Evolutionary conservation across 2,329 filamentous ascomycete genomes (phyloP).

Genomic region (Cylindrodendrum hubeiense): DNA sequence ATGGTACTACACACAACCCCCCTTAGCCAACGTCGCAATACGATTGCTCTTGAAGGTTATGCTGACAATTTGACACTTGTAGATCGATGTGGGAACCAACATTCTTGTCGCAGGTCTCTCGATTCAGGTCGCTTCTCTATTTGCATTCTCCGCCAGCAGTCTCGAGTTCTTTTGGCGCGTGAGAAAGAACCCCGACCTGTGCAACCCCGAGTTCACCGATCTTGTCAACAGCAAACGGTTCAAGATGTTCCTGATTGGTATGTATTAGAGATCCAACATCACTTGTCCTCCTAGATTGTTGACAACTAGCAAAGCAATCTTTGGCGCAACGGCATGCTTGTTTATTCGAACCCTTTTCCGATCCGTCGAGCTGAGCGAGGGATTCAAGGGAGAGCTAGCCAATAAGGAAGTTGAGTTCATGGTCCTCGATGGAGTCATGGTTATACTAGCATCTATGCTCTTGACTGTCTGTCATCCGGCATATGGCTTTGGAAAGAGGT

Average conservation of each 20-base stretch:
- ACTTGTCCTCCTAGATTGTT: neutral
- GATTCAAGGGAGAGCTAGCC: slow-evolving; percentile 30
- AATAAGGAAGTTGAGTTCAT: slow-evolving; percentile 35
- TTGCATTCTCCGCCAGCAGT: slow-evolving; percentile 32
- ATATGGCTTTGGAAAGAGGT: slow-evolving; percentile 22
- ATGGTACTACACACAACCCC: slow-evolving; percentile 16
- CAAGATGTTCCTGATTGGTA: slow-evolving; percentile 28
- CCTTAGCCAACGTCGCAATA: neutral
- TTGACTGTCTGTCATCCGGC: slow-evolving; percentile 31
- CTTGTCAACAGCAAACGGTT: slow-evolving; percentile 27
- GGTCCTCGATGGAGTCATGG: slow-evolving; percentile 37
- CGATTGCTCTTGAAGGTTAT: neutral
- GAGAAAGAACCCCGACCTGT: slow-evolving; percentile 21
- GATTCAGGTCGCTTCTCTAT: slow-evolving; percentile 31
- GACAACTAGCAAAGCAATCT: slow-evolving; percentile 9
- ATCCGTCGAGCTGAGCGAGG: slow-evolving; percentile 31
- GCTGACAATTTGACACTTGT: neutral
- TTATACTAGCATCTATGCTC: slow-evolving; percentile 26
- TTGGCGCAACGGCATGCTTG: slow-evolving; percentile 20
- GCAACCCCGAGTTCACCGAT: slow-evolving; percentile 25
- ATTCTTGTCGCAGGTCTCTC: slow-evolving; percentile 36
- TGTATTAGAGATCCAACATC: neutral
- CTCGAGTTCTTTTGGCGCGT: slow-evolving; percentile 34
- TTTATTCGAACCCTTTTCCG: slow-evolving; percentile 34
- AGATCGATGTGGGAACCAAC: slow-evolving; percentile 32